phyloP scores from a whole-genome alignment of 306 rosid genomes.

The Citrullus mucosospermus region DNA sequence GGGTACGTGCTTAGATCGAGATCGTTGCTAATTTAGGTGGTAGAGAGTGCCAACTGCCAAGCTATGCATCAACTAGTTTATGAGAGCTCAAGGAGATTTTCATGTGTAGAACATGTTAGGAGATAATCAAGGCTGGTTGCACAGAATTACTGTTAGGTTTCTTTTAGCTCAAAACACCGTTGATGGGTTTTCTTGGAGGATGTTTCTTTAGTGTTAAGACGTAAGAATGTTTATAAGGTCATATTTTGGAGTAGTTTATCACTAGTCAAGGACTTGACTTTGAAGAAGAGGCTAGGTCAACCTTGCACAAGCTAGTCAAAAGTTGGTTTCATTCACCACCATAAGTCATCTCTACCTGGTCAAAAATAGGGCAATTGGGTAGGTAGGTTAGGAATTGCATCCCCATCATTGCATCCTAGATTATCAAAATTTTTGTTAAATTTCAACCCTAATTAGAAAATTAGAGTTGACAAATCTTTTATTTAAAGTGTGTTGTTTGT shows the following conservation, averaged over 20 bases:
- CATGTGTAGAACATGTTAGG: background rate
- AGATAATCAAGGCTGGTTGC: background rate
- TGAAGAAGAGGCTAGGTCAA: background rate
- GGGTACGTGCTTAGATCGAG: background rate
- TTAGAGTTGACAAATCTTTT: background rate
- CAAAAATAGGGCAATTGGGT: background rate
- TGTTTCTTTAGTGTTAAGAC: background rate
- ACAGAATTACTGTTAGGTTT: background rate
- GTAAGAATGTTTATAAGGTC: background rate
- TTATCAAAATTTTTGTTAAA: background rate
- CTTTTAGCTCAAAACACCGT: background rate
- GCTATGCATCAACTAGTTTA: background rate
- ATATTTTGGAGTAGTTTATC: background rate
- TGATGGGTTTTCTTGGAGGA: background rate
- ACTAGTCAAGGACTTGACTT: background rate
- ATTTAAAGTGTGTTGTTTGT: background rate
- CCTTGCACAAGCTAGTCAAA: background rate
- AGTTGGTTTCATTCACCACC: background rate
- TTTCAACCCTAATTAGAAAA: background rate
- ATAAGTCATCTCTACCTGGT: background rate
- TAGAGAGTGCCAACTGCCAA: background rate
- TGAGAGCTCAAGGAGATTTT: background rate
- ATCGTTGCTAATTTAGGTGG: background rate
- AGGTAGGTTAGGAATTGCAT: background rate
- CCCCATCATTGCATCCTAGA: background rate